phyloP scores from a whole-genome alignment of 441 rosid species.

The Sinapis alba region DNA sequence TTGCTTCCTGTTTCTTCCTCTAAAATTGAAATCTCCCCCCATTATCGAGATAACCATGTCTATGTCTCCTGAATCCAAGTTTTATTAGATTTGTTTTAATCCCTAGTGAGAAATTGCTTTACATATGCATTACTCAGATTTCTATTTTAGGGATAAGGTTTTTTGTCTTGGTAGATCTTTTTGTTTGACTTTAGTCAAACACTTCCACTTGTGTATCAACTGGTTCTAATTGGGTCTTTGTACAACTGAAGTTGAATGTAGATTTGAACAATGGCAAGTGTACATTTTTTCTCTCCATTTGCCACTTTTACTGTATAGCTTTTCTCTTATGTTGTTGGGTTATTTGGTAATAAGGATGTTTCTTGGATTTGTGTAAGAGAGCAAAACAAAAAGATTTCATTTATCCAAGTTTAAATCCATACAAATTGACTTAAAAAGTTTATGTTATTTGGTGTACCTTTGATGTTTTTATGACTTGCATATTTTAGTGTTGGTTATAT shows the following conservation, averaged over 20 bases:
- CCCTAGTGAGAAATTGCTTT: not conserved
- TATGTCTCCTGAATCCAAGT: not conserved
- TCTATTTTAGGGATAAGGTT: slow-evolving; percentile 5
- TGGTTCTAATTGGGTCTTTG: not conserved
- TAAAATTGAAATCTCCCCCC: not conserved
- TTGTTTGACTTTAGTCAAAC: not conserved
- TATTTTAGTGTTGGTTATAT: slow-evolving; percentile 1
- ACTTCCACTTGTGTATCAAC: not conserved
- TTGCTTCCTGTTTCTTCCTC: slow-evolving; percentile 4
- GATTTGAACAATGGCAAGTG: not conserved
- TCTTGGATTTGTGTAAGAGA: slow-evolving; percentile 11
- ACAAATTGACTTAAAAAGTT: not conserved
- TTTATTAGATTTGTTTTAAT: not conserved
- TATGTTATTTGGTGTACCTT: not conserved
- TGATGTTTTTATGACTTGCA: not conserved
- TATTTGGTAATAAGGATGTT: slow-evolving; percentile 6
- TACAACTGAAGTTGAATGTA: slow-evolving; percentile 7
- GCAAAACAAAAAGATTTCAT: not conserved
- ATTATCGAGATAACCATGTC: not conserved
- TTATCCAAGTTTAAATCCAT: slow-evolving; percentile 4
- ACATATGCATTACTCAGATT: not conserved
- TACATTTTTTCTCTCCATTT: not conserved
- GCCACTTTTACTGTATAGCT: not conserved
- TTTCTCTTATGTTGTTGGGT: not conserved
- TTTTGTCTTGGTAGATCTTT: not conserved